Conservation (phyloP, 1,139 yeast species). For the Yamadazyma atlantica region DNA sequence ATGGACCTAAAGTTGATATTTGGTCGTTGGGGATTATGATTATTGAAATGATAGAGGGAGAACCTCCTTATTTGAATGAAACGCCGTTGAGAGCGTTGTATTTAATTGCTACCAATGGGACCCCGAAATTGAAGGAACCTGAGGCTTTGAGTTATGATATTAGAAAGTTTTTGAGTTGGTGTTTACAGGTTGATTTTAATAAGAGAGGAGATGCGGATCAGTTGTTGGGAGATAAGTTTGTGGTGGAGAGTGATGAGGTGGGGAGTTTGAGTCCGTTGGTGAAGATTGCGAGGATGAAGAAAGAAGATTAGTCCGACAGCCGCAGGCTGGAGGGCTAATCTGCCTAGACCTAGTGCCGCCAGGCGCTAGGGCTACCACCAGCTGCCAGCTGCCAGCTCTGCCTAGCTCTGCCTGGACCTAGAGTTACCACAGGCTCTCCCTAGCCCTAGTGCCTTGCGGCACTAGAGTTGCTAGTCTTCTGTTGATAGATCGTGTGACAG, state of each 20-base stretch:
- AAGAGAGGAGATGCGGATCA: constrained; percentile 81
- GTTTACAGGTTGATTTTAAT: constrained; percentile 82
- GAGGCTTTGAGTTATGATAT: constrained; percentile 70
- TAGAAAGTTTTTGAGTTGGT: constrained; percentile 70
- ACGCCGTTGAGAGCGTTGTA: constrained; percentile 91
- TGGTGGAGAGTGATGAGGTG: constrained; percentile 70
- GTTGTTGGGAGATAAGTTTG: constrained; percentile 69
- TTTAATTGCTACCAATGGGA: constrained; percentile 93
- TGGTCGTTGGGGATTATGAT: constrained; percentile 99
- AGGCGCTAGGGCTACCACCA: too few relatives aligned
- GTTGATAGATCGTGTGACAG: too few relatives aligned
- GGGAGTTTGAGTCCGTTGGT: constrained; percentile 84
- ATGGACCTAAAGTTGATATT: constrained; percentile 95
- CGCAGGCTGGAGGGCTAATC: too few relatives aligned
- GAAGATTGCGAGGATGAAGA: constrained; percentile 81
- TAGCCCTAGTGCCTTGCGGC: too few relatives aligned
- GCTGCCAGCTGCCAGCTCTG: too few relatives aligned
- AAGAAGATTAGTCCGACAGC: not conserved
- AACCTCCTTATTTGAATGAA: constrained; percentile 95
- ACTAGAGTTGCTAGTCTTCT: too few relatives aligned
- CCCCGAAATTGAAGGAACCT: constrained; percentile 89
- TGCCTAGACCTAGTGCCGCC: too few relatives aligned
- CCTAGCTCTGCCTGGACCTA: too few relatives aligned
- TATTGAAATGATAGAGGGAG: constrained; percentile 97
- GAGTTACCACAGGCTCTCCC: too few relatives aligned